Conservation (phyloP, 768 basidiomycete species). For the Nidularia sp. region DNA sequence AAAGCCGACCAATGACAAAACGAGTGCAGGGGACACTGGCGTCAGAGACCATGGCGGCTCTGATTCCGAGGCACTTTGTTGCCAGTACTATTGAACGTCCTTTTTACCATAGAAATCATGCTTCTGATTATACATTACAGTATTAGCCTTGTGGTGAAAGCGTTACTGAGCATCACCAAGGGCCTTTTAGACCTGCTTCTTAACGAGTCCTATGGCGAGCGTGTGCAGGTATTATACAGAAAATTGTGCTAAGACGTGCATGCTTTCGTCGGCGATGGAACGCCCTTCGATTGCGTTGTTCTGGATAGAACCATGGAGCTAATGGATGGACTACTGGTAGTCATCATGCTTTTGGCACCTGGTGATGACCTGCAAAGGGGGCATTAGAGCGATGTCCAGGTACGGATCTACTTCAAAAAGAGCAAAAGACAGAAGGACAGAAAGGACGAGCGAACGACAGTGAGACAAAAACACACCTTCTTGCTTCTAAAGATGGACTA, state of each 20-base stretch:
- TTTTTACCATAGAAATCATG: no score
- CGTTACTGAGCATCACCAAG: slow-evolving; percentile 40
- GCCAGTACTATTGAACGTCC: no score
- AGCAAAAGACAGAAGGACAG: no score
- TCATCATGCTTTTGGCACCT: slow-evolving; percentile 92
- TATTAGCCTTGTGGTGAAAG: no score
- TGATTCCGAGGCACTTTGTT: no score
- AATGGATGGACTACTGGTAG: slow-evolving; percentile 76
- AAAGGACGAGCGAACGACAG: background rate
- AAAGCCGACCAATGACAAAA: no score
- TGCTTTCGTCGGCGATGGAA: slow-evolving; percentile 18
- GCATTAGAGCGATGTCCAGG: background rate
- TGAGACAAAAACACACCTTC: slow-evolving; percentile 49
- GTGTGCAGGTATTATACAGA: slow-evolving; percentile 80
- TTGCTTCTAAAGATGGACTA: slow-evolving; percentile 92
- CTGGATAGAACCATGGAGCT: slow-evolving; percentile 62
- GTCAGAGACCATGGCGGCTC: no score
- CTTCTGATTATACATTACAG: no score
- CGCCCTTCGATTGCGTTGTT: slow-evolving; percentile 57
- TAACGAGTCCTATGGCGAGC: slow-evolving; percentile 78
- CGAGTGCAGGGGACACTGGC: no score
- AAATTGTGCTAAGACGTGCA: slow-evolving; percentile 90
- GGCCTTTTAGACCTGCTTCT: slow-evolving; percentile 59
- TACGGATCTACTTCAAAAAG: background rate
- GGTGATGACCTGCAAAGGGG: slow-evolving; percentile 57